A percentile compares a stretch with the other conserved stretches of the same genome.
These are phyloP conservation scores for Angomonas desouzai DNA, from an alignment of 208 protist genomes.

Conservation along the genomic window DNA sequence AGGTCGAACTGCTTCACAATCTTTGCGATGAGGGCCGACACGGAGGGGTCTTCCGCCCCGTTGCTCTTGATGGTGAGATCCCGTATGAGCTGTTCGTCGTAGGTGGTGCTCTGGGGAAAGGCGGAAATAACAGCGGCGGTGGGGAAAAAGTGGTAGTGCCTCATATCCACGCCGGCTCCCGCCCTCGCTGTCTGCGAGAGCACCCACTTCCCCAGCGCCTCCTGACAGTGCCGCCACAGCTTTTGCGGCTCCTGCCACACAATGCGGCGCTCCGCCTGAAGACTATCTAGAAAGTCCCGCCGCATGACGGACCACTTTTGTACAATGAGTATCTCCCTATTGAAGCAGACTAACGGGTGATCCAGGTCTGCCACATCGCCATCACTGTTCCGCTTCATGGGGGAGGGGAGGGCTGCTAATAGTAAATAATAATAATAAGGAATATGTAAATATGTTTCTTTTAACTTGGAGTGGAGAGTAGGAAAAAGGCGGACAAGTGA, in stretches of 20 bases:
- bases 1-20: conserved; percentile 54
- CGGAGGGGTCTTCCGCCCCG: conserved; percentile 25
- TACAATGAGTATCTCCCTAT: conserved; percentile 74
- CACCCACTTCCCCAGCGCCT: conserved; percentile 86
- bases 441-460: not conserved
- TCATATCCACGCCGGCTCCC: conserved; percentile 16
- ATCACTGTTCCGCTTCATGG: conserved; percentile 49
- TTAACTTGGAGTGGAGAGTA: too few species aligned
- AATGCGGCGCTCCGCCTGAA: conserved; percentile 23
- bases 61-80: conserved; percentile 81
- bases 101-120: conserved; percentile 24
- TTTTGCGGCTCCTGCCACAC: conserved; percentile 70
- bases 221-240: conserved; percentile 82
- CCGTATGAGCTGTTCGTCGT: conserved; percentile 80
- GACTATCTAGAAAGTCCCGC: conserved; percentile 53
- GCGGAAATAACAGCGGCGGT: conserved; percentile 13
- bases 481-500: conserved; percentile 15
- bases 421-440: not conserved
- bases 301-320: conserved; percentile 67
- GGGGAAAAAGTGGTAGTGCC: conserved; percentile 38
- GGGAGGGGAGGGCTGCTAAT: not conserved
- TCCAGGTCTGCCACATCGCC: conserved; percentile 26
- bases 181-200: conserved; percentile 79
- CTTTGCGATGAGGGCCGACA: conserved; percentile 26
- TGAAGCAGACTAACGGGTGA: conserved; percentile 69